Evolutionary conservation across 2,329 filamentous ascomycete genomes (phyloP), one percentile per base, ranked within the genome.

Genomic region (Parascedosporium putredinis): DNA sequence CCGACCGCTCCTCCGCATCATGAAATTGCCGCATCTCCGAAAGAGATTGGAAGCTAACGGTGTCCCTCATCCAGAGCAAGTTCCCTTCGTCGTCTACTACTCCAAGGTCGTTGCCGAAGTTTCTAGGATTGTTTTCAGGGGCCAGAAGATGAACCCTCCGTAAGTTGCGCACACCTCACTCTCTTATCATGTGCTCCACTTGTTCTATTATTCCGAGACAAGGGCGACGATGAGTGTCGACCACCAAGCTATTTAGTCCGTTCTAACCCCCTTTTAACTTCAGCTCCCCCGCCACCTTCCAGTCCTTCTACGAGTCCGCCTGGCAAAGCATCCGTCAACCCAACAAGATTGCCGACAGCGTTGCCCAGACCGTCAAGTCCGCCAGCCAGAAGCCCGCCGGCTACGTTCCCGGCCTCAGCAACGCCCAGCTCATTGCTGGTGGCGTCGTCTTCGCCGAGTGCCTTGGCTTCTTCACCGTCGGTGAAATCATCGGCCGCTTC

Each of bases 381-480:
- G 64, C 74, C 56, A 64, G 78, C 57, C 70, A 76, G 61, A 69
- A 75, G 59, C 72, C 79, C 49, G 65, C 84, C 56, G 61, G 70
- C 60, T 67, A 67, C 57, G 64, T 86, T 62, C 81, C 86, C 64
- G 86, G 81, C 71, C 60, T 93, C 61, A 84, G 80, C 67, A 74
- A 71, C 57, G 75, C 81, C 58, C 84, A 95, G 68, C 66, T 91
- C 59, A 77, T 78, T 50, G 70, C 84, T 49, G 84, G 78, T 53
- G 87, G 86, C 59, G 86, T 98, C 53, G 73, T 96, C 54, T 70
- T 76, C 45, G 90, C 90, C 51, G 91, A 98, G 73, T 78, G 88
- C 47, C 71, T 98, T 58, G 93, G 93, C 54, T 98, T 98, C 80
- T 98, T 97, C 79, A 94, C 90, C 54, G 81, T 97, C 50, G 93